Evolutionary conservation across 2,329 filamentous ascomycete species (phyloP).

Genomic region (Alternaria hordeiaustralica): DNA sequence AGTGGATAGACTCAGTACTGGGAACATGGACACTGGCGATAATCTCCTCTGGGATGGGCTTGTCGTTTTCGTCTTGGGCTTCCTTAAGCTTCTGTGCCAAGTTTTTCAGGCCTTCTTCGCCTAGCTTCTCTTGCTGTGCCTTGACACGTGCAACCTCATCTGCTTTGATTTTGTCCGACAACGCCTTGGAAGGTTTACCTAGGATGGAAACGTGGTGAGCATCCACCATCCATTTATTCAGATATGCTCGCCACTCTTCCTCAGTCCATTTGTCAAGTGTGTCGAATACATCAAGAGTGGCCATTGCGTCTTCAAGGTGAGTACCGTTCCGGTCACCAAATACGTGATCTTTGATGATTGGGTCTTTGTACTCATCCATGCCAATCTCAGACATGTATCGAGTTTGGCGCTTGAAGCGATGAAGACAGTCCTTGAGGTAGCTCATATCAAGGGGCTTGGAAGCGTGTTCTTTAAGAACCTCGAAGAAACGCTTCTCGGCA

Average conservation of each 20-base stretch:
- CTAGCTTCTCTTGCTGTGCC: slow-evolving; percentile 78
- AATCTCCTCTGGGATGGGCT: slow-evolving; percentile 81
- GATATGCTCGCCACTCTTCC: slow-evolving; percentile 79
- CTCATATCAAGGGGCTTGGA: slow-evolving; percentile 83
- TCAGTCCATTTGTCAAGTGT: slow-evolving; percentile 80
- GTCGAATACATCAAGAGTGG: slow-evolving; percentile 63
- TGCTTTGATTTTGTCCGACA: slow-evolving; percentile 80
- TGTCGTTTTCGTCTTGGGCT: slow-evolving; percentile 88
- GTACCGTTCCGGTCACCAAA: slow-evolving; percentile 85
- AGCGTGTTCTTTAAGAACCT: slow-evolving; percentile 81
- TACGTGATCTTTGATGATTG: slow-evolving; percentile 89
- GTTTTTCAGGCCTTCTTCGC: slow-evolving; percentile 78
- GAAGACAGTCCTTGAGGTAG: slow-evolving; percentile 88
- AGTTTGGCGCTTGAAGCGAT: slow-evolving; percentile 78
- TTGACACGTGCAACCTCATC: slow-evolving; percentile 81
- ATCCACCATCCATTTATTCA: slow-evolving; percentile 84
- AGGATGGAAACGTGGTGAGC: slow-evolving; percentile 87
- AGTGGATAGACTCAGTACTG: slow-evolving; percentile 88
- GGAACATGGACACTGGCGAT: slow-evolving; percentile 84
- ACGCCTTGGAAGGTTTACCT: slow-evolving; percentile 79
- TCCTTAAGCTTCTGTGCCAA: slow-evolving; percentile 77
- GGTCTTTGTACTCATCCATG: slow-evolving; percentile 79
- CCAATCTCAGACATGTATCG: slow-evolving; percentile 85
- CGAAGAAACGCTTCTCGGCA: slow-evolving; percentile 85
- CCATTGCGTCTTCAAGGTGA: slow-evolving; percentile 50